phyloP scores from a whole-genome alignment of 202 grass and related monocot species.

The Setaria italica region DNA sequence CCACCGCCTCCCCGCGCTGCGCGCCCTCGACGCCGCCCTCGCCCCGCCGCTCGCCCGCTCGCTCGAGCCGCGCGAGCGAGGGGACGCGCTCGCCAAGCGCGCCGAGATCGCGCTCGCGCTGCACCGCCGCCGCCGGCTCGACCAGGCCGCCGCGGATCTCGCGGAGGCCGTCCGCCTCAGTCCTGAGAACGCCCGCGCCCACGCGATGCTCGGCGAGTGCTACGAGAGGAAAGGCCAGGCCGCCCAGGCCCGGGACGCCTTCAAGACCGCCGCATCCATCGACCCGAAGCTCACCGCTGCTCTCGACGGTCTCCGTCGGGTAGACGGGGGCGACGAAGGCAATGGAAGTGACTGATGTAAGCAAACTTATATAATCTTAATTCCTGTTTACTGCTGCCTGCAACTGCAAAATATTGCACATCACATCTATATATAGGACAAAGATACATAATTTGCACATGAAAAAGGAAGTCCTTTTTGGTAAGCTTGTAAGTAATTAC shows the following conservation, averaged over 20 bases:
- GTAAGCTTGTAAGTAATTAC: neutral
- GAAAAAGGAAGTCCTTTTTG: neutral
- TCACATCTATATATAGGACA: neutral
- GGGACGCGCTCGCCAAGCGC: conserved; percentile 80
- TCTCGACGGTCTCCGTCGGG: conserved; percentile 60
- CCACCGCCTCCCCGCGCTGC: conserved; percentile 67
- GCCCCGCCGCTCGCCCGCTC: conserved; percentile 54
- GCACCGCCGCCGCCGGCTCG: conserved; percentile 60
- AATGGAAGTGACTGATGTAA: conserved; percentile 55
- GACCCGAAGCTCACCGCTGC: conserved; percentile 58
- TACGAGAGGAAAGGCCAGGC: conserved; percentile 67
- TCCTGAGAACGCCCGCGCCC: conserved; percentile 71
- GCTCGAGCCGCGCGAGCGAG: conserved; percentile 70
- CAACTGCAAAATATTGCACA: conserved; percentile 10
- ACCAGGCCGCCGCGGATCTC: conserved; percentile 69
- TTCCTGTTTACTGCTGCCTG: conserved; percentile 23
- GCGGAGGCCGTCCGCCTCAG: conserved; percentile 69
- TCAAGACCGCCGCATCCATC: conserved; percentile 65
- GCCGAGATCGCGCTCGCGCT: conserved; percentile 78
- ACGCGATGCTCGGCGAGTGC: conserved; percentile 73
- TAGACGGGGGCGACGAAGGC: conserved; percentile 32
- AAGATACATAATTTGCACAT: neutral
- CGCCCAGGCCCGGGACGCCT: conserved; percentile 59
- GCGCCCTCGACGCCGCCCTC: conserved; percentile 75
- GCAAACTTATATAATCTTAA: conserved; percentile 23